Evolutionary conservation across 2,329 filamentous ascomycete genomes (phyloP), one percentile per base, ranked within the genome.

Genomic region (Colletotrichum lindemuthianum): DNA sequence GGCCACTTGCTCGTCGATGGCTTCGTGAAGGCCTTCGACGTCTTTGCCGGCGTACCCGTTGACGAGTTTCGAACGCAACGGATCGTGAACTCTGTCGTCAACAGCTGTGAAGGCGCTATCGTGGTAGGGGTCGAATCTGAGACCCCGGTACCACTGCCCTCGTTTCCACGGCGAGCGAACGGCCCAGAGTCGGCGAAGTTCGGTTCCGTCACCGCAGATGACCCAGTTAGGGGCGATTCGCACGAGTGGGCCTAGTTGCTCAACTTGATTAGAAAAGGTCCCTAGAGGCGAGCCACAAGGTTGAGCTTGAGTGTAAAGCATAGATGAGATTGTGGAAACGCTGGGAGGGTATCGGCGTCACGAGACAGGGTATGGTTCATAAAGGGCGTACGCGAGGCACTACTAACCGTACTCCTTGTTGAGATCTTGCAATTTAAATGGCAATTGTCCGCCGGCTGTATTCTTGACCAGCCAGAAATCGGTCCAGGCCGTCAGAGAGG

Each of bases 101-200:
- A 78, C 76, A 36, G 81, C 78, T 3, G 81, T 83, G 59, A 87
- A 78, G 15, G 84, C 77, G 67, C 82, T 84, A 71, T 86, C 80
- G 15, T 77, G 75, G 44, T 80, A 75, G 0, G 82, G 81, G 64
- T 87, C 81, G 64, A 88, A 74, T 11, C 80, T 78, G 65, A 85
- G 75, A 2, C 78, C 80, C 59, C 81, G 78, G 69, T 85, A 85
- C 79, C 79, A 84, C 11, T 67, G 68, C 2, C 72, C 71, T 2
- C 72, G 70, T 3, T 63, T 65, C 63, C 63, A 71, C 8, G 49
- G 57, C 5, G 72, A 75, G 7, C 73, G 69, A 11, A 70, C 70
- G 8, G 66, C 70, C 72, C 73, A 75, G 37, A 76, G 70, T 9
- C 70, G 69, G 32, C 72, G 72, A 41, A 76, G 60, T 50, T 74